These are phyloP conservation scores for Crithidia expoeki DNA, from an alignment of 208 protist species.

Conservation along the genomic window DNA sequence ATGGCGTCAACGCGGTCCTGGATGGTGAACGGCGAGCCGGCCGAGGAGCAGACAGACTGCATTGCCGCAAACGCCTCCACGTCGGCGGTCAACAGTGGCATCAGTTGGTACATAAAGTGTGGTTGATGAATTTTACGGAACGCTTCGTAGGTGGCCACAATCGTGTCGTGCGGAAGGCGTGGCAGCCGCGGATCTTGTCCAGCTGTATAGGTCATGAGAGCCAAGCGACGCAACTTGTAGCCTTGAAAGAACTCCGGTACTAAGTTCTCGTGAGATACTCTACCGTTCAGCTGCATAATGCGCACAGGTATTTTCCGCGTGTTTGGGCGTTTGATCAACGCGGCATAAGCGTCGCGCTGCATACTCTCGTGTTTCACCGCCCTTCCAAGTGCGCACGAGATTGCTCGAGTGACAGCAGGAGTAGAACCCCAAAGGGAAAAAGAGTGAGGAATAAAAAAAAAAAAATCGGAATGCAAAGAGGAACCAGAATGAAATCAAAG, in stretches of 20 bases:
- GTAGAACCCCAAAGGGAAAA: no score
- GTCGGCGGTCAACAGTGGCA: conserved; percentile 74
- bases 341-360: conserved; percentile 86
- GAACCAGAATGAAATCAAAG: no score
- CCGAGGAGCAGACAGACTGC: conserved; percentile 64
- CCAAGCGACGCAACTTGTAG: conserved; percentile 68
- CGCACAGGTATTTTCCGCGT: conserved; percentile 56
- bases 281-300: conserved; percentile 77
- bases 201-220: conserved; percentile 71
- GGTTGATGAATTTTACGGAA: conserved; percentile 69
- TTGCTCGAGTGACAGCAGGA: no score
- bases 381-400: no score
- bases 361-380: conserved; percentile 23
- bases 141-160: conserved; percentile 66
- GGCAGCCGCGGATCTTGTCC: conserved; percentile 27
- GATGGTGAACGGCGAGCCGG: conserved; percentile 64
- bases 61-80: conserved; percentile 71
- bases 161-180: conserved; percentile 59
- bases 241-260: conserved; percentile 69
- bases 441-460: no score
- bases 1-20: conserved; percentile 64
- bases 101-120: conserved; percentile 79
- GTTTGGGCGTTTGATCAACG: conserved; percentile 59
- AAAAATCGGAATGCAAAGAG: no score
- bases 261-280: conserved; percentile 65